These are phyloP conservation scores for Fraxinus quadrangulata DNA, from an alignment of 257 asterid genomes.

Conservation along the genomic window DNA sequence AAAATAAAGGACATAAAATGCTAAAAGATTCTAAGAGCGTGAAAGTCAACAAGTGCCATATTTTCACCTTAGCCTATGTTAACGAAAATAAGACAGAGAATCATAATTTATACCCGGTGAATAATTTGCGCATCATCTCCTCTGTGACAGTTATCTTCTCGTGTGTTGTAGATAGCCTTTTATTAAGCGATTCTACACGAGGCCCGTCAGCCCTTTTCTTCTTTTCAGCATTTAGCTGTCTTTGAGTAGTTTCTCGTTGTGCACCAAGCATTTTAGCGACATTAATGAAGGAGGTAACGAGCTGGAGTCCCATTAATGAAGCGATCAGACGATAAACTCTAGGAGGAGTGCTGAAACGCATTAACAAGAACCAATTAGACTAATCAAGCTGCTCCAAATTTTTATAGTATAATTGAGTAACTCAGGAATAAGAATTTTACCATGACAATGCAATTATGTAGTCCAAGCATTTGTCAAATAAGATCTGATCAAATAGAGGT, in stretches of 20 bases:
- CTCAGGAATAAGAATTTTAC: slow-evolving; percentile 47
- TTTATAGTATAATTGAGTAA: slow-evolving; percentile 14
- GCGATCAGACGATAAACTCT: slow-evolving; percentile 91
- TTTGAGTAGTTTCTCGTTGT: slow-evolving; percentile 91
- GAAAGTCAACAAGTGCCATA: slow-evolving; percentile 6
- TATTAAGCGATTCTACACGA: slow-evolving; percentile 85
- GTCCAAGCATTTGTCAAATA: slow-evolving; percentile 91
- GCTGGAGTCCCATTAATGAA: slow-evolving; percentile 95
- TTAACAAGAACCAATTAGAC: slow-evolving; percentile 31
- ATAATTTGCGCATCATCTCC: slow-evolving; percentile 94
- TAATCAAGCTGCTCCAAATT: slow-evolving; percentile 20
- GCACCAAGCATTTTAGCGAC: slow-evolving; percentile 83
- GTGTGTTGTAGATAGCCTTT: slow-evolving; percentile 74
- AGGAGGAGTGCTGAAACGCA: slow-evolving; percentile 86
- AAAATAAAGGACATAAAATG: slow-evolving; percentile 12
- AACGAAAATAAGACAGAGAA: slow-evolving; percentile 9
- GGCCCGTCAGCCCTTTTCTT: slow-evolving; percentile 78
- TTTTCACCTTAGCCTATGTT: slow-evolving; percentile 16
- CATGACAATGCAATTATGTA: slow-evolving; percentile 96
- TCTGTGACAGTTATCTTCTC: slow-evolving; percentile 84
- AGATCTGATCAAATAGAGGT: slow-evolving; percentile 80
- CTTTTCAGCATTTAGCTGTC: slow-evolving; percentile 95
- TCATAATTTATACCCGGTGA: slow-evolving; percentile 71
- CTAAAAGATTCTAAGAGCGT: neutral
- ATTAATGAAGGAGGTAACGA: slow-evolving; percentile 92